Base-by-base conservation (phyloP, 345 rosid genomes). In the Cardamine occulta region DNA sequence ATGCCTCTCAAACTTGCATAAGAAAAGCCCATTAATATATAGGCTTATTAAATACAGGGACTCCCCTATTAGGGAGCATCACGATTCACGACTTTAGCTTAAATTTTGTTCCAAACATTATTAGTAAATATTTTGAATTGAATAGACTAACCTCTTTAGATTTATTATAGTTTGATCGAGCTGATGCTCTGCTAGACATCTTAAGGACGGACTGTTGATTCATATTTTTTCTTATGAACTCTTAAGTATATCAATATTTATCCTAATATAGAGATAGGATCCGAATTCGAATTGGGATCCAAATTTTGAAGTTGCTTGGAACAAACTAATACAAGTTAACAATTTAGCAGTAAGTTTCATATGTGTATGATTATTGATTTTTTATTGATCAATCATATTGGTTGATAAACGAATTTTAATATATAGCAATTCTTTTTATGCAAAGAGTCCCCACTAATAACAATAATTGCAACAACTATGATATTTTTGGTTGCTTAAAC, bases 141-240 rank as follows among this genome's bases (percentile, higher is more conserved):
- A 21, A 21, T 21, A 21, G 23, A 21, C 23, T 21, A 21, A 21
- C 23, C 1, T 21, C 1, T 21, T 21, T 21, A 21, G 23, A 21
- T 21, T 21, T 21, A 21, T 21, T 21, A 21, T 21, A 21, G 23
- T 21, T 21, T 21, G 23, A 21, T 21, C 23, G 23, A 21, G 23
- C 39, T 23, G 60, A 74, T 66, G 23, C 48, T 26, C 61, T 66
- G 66, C 32, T 35, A 74, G 72, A 18, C 32, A 70, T 44, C 55
- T 63, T 53, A 73, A 63, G 45, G 29, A 0, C 3, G 49, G 49
- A 45, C 19, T 5, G 6, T n/a, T 45, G 19, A 15, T 55, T 55
- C 17, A 14, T 26, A 55, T 10, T 28, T 51, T 49, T 12, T 21
- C 11, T 55, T 3, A 34, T 34, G 3, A 3, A n/a, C 18, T 54